Evolutionary conservation across 805 yeast species (phyloP).

Genomic region (Wickerhamomyces silvicola): DNA sequence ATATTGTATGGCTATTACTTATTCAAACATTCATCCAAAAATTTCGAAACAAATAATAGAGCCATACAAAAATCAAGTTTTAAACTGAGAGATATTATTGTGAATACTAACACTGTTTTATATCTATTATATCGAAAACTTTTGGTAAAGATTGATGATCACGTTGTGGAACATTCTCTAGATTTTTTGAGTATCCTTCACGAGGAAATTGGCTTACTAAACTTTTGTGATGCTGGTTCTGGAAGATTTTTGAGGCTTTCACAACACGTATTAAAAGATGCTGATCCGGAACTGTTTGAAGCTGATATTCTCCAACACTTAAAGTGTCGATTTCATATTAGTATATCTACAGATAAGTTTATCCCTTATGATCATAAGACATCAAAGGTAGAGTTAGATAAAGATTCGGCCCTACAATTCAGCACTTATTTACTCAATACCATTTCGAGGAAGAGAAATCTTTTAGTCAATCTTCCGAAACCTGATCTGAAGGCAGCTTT

Average conservation of each 20-base stretch:
- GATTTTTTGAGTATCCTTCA: conserved; percentile 60
- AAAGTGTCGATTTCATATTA: conserved; percentile 70
- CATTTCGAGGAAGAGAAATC: conserved; percentile 53
- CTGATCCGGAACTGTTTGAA: conserved; percentile 43
- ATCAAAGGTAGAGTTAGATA: conserved; percentile 31
- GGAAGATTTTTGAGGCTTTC: conserved; percentile 59
- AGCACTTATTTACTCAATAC: conserved; percentile 47
- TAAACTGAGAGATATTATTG: conserved; percentile 33
- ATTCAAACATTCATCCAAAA: conserved; percentile 5
- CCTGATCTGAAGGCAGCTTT: conserved; percentile 67
- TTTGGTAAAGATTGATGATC: conserved; percentile 13
- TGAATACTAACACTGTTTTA: conserved; percentile 31
- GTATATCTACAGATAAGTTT: conserved; percentile 50
- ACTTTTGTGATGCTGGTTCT: conserved; percentile 58
- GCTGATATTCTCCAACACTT: conserved; percentile 71
- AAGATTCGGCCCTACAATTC: conserved; percentile 31
- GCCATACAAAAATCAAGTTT: conserved; percentile 6
- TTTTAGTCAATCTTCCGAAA: conserved; percentile 44
- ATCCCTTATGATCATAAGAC: conserved; percentile 64
- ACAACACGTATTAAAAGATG: conserved; percentile 43
- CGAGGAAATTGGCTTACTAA: conserved; percentile 61
- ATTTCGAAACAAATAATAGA: conserved; percentile 31
- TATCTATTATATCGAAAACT: conserved; percentile 28
- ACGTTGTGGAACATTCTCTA: too few relatives aligned
- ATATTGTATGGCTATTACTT: conserved; percentile 41